Base-by-base conservation (phyloP, 306 rosid species). In the Casuarina glauca region DNA sequence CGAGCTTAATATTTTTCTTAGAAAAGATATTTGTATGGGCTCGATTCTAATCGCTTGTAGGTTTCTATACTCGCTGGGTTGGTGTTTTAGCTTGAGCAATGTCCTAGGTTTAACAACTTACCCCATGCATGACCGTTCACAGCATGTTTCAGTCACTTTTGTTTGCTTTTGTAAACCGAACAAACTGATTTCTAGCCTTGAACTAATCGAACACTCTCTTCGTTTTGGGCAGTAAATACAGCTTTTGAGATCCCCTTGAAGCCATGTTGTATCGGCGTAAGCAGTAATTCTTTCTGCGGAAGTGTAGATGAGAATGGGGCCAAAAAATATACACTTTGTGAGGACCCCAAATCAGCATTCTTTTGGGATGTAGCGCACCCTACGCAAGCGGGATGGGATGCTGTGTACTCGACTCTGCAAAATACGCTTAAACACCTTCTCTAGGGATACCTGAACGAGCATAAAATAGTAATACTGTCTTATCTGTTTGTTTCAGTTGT, bases 361-460 rank as follows among this genome's bases (percentile, higher is more conserved):
- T 95, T 95, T 74, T 95, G 32, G 32, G 98, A 95, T 72, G 4
- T 36, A 38, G 90, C 77, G 60, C 98, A 95, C 66, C 97, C 98
- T 1, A 84, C 97, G 1, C 84, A 95, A 43, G 89, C 88, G 42
- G 98, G 97, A 2, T 95, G 98, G 98, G 80, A 69, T 4, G 96
- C 97, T n/a, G 93, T 95, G 12, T 89, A 83, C 78, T 78, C 84
- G 38, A 80, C 86, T 70, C n/a, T 88, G 82, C 74, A 78, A 41
- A 45, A 78, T 48, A 82, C 79, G 61, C 69, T 87, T 45, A 74
- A 77, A 12, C 78, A 84, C 54, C 76, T 87, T 63, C 51, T 38
- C 60, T 52, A 43, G 45, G 42, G 19, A 15, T 16, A 45, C 61
- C 32, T 26, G 32, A 26, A 26, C 32, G 32, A 46, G 5, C 41